Evolutionary conservation across 345 rosid genomes (phyloP), one percentile per base, ranked within the genome.

Genomic region (Eucalyptus marginata): DNA sequence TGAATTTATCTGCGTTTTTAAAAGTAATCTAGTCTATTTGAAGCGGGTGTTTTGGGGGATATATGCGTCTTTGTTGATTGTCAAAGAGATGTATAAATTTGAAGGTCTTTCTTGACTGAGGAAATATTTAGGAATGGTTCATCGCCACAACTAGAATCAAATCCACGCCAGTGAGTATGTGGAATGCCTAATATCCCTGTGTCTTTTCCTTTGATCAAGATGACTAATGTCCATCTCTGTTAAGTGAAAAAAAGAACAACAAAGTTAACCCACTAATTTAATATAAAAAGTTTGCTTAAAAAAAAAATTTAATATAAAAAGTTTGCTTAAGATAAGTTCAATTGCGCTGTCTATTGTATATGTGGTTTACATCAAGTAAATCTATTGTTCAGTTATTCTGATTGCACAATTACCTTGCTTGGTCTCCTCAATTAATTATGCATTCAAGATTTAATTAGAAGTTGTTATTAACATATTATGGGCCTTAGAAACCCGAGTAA

Each of bases 401-500:
- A 18, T 50, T 50, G 17, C 3, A 2, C 52, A 50, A 50, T 50
- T 50, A 50, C 7, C 52, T 14, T 50, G 17, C 0, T 50, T 50
- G 52, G 52, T 14, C 52, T 50, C 0, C 18, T 50, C 18, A 50
- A 50, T 50, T 1, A 14, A 50, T 50, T 50, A 50, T 50, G 52
- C 52, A 50, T 50, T 50, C 17, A 50, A 50, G 17, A 50, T 50
- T 14, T 50, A 50, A 50, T 5, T 50, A 50, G 17, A 50, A 50
- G 18, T 50, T 1, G 0, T 50, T 0, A 14, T 2, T 14, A 14
- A 50, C 52, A 50, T 50, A 50, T 14, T 50, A 49, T 49, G 3
- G 1, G 7, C 17, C 0, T 2, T 14, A 5, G 7, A 14, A 14
- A 50, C 0, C 51, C 7, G 52, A 50, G 18, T 14, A 14, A 14